Base-by-base conservation (phyloP, 305 asterid species). In the Rubia peregrina region DNA sequence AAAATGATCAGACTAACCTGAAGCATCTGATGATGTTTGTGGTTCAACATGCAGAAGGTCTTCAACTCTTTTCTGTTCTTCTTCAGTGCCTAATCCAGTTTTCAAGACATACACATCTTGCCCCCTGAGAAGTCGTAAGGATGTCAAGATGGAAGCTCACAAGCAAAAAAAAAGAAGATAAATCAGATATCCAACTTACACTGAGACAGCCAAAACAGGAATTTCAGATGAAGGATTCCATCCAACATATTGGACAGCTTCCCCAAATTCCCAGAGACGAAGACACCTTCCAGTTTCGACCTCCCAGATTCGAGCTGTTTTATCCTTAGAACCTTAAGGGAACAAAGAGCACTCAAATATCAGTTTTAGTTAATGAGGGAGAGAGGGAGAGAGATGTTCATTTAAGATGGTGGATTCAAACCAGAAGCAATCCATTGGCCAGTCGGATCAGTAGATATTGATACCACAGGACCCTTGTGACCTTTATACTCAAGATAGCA, bases 391-490 rank as follows among this genome's bases (percentile, higher is more conserved):
- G 16, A 11, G 10, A 68, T 69, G 19, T 44, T 33, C 7, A 46
- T 22, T 30, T 30, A 17, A 64, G 38, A 60, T n/a, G 40, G 33
- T 49, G 77, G 73, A 63, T 71, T 36, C 88, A 55, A 71, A 94
- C 99, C 99, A 79, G 99, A 94, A 78, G 98, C 97, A 80, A 94
- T 84, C 96, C 97, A 91, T 77, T 91, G 93, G 67, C 99, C 98
- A 0, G 93, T 86, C 78, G 91, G 71, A 61, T 89, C 97, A 7
- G 88, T 77, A 62, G 89, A 88, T 72, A 94, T 87, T 56, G 96
- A 86, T 56, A 80, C 73, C 68, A 94, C 97, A 17, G 99, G 90
- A 81, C 97, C 98, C 70, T 67, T 83, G 70, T 94, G 99, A 75
- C 99, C 99, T 86, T 76, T 89, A 82, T 94, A 94, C 86, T 89